phyloP scores from a whole-genome alignment of 768 basidiomycete species.

The Gloeophyllum trabeum region DNA sequence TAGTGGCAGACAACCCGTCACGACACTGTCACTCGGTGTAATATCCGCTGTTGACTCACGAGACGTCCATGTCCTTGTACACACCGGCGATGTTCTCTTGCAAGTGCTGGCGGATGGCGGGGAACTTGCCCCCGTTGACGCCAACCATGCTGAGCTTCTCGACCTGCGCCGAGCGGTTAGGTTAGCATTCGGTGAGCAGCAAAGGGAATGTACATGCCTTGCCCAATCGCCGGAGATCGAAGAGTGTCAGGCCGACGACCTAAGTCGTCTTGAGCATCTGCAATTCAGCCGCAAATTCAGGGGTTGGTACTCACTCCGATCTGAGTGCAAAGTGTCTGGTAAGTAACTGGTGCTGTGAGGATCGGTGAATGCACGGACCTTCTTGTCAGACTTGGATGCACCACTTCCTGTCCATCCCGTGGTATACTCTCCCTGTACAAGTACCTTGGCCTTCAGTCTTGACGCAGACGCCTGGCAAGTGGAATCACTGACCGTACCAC shows the following conservation, averaged over 20 bases:
- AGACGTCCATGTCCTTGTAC: slow-evolving; percentile 82
- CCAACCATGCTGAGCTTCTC: slow-evolving; percentile 80
- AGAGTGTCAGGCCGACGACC: slow-evolving; percentile 85
- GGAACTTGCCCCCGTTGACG: slow-evolving; percentile 81
- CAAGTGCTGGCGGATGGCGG: slow-evolving; percentile 73
- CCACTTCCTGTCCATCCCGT: slow-evolving; percentile 90
- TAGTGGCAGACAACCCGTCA: slow-evolving; percentile 14
- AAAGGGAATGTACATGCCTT: slow-evolving; percentile 34
- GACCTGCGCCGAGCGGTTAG: slow-evolving; percentile 29
- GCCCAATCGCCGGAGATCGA: slow-evolving; percentile 76
- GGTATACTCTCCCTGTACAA: slow-evolving; percentile 71
- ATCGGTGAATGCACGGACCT: slow-evolving; percentile 31
- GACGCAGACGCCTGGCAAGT: background rate
- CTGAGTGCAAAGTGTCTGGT: slow-evolving; percentile 1
- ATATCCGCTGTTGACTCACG: slow-evolving; percentile 33
- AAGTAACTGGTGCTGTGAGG: background rate
- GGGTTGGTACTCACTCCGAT: slow-evolving; percentile 9
- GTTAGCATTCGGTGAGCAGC: slow-evolving; percentile 4
- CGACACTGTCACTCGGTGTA: background rate
- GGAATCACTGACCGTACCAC: slow-evolving; percentile 35
- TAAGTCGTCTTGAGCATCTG: slow-evolving; percentile 19
- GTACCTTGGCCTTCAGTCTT: too few relatives aligned
- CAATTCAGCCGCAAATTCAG: background rate
- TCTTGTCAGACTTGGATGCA: slow-evolving; percentile 93
- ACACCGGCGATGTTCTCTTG: slow-evolving; percentile 70